Base-by-base conservation (phyloP, 768 basidiomycete genomes). In the Clitopilus passeckerianus region DNA sequence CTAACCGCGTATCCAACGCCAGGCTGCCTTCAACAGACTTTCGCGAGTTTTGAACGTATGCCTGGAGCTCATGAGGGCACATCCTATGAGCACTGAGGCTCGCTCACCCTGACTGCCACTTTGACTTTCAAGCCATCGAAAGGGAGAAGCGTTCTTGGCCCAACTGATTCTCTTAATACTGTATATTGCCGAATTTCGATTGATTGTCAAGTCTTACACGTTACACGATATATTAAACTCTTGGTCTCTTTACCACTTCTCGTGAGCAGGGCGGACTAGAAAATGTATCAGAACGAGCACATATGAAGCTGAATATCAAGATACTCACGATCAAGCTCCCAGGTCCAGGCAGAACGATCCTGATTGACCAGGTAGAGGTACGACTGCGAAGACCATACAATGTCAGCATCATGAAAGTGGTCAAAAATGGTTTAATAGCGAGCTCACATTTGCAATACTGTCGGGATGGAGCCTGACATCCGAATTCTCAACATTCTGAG, bases 311-410 rank as follows among this genome's bases (percentile, higher is more conserved):
- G 2, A 18, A 23, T 18, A 57, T 27, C 5, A 34, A 12, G 30
- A 37, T 23, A 16, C 88, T 75, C 66, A 90, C 89, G 75, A 62
- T 91, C 90, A 24, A 92, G 76, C 67, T 91, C 90, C 88, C 89
- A 92, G 7, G 87, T 86, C 86, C 82, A 89, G 6, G 86, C 81
- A 43, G 87, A 87, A 24, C 82, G 78, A 57, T 89, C 86, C 71
- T 91, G 90, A 53, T 84, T 80, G 7, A 76, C 80, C 20, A 92
- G 82, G 66, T 81, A 82, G 30, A 88, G 72, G 65, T 90, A 90
- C 1, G 85, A 72, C 89, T 91, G 61, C 8, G 54, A 20, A 27
- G 14, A 18, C 34, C 20, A 24, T 44, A 23, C 54, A 59, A 37
- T 4, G 10, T 6, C 37, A 1, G n/a, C 22, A 23, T 10, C 3